A percentile compares a stretch with the other conserved stretches of the same genome.
Conservation (phyloP, 129 eudicot genomes). For the Scalesia atractyloides region DNA sequence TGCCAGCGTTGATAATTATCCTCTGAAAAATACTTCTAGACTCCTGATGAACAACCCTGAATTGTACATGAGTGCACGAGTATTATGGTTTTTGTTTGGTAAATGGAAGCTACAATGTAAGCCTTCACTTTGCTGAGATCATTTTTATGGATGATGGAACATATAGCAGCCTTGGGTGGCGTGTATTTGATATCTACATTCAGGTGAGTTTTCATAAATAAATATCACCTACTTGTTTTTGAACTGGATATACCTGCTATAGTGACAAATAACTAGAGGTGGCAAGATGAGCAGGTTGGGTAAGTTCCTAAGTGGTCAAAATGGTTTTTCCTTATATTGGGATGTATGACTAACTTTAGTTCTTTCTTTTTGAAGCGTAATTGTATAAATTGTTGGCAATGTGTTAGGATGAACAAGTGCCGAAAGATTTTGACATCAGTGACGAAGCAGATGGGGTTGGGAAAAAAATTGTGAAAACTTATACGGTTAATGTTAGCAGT, state of each 20-base stretch:
- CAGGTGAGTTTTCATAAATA: conserved; percentile 69
- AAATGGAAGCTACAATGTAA: conserved; percentile 63
- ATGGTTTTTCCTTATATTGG: too few species aligned
- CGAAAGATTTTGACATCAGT: conserved; percentile 70
- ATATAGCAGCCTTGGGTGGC: too few species aligned
- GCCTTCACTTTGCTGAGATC: conserved; percentile 82
- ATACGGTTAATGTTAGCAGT: conserved; percentile 33
- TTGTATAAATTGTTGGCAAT: not conserved
- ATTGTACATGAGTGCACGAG: conserved; percentile 56
- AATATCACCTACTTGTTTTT: too few species aligned
- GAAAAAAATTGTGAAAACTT: conserved; percentile 34
- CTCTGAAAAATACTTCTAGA: conserved; percentile 8
- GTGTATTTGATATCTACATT: conserved; percentile 71
- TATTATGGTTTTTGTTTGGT: conserved; percentile 60
- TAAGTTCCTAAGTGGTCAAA: too few species aligned
- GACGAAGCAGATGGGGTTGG: conserved; percentile 65
- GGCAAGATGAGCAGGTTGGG: too few species aligned
- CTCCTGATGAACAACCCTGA: conserved; percentile 22
- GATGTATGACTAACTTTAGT: too few species aligned
- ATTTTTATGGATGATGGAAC: conserved; percentile 45
- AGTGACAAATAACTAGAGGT: too few species aligned
- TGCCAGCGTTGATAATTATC: not conserved
- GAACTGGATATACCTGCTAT: too few species aligned
- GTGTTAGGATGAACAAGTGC: conserved; percentile 48
- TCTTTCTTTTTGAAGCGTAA: too few species aligned